Evolutionary conservation across 2,329 filamentous ascomycete species (phyloP), one percentile per base, ranked within the genome.

Genomic region (Teratosphaeria destructans): DNA sequence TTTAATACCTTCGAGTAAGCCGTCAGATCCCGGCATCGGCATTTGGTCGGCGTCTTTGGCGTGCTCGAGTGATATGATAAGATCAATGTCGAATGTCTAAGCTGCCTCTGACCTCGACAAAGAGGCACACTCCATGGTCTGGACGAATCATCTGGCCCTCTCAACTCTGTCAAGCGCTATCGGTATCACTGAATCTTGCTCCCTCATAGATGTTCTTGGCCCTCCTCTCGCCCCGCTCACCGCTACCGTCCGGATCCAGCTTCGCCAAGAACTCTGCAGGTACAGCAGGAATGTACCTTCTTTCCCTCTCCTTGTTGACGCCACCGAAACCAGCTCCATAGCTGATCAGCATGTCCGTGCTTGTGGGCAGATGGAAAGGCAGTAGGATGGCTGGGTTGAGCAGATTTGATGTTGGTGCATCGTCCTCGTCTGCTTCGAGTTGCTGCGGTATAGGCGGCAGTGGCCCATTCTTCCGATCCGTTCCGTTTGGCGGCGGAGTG

Each of bases 261-360:
- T 91, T 95, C 62, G 87, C 85, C 62, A 99, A 78, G 70, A 97
- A 96, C 75, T 99, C 94, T 0, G 92, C 87, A 19, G 94, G 93
- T 57, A 99, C 89, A 0, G 90, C 95, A 2, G 94, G 94, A 54
- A 96, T 95, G 73, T 99, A 99, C 76, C 96, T 96, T 65, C 90
- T 82, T 74, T 95, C 94, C 59, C 91, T 82, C 75, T 97, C 94
- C 63, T 88, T 83, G 76, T 99, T 96, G 54, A 94, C 79, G 0
- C 94, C 94, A 5, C 94, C 94, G 69, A 97, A 94, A 0, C 94
- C 94, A 12, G 94, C 92, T 0, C 94, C 94, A 69, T 95, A 99
- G 65, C 87, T 93, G 55, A 99, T 85, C 55, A 97, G 81, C 94
- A 99, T 99, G 73, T 99, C 94, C 29, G 92, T 97, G 60, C 90